Evolutionary conservation across 306 rosid species (phyloP), one percentile per base, ranked within the genome.

Genomic region (Fagus sylvatica): DNA sequence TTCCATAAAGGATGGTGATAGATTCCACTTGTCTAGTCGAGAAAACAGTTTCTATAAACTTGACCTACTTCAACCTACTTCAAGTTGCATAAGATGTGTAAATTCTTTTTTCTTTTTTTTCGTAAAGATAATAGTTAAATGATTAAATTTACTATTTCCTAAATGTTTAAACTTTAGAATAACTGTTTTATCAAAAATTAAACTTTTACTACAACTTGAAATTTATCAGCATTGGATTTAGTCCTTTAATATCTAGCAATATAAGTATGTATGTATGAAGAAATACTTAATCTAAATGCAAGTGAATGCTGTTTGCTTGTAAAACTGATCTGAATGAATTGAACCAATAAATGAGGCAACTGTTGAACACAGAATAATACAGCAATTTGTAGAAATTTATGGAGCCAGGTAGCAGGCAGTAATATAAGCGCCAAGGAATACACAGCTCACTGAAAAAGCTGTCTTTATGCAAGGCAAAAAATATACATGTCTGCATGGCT

Each of bases 391-490:
- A 39, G 71, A 43, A 39, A 60, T 30, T 60, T 60, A 32, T 60
- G 40, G 67, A 60, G 67, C 40, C 16, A 60, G n/a, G 40, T 32
- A 7, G 67, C 67, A 32, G 37, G 67, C 67, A 60, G 67, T 40
- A 60, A 60, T 60, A 32, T 13, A 60, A 12, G 28, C 28, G 40
- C 39, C 40, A 4, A 60, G 39, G 67, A 60, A 39, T 30, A 51
- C 13, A 51, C n/a, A 61, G 65, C 68, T 41, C 28, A 51, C 77
- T 15, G 84, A 62, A 71, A 79, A 51, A 6, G 75, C 76, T 48
- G 61, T 53, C 37, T 28, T 81, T 71, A 71, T 51, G 76, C 54
- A 71, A 10, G 62, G 40, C 48, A 42, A 68, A 77, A 19, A 11
- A 43, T 66, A n/a, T 66, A n/a, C 49, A 66, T 0, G 71, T 66